Base-by-base conservation (phyloP, 2,329 filamentous ascomycete genomes). In the Talaromyces albobiverticillius region DNA sequence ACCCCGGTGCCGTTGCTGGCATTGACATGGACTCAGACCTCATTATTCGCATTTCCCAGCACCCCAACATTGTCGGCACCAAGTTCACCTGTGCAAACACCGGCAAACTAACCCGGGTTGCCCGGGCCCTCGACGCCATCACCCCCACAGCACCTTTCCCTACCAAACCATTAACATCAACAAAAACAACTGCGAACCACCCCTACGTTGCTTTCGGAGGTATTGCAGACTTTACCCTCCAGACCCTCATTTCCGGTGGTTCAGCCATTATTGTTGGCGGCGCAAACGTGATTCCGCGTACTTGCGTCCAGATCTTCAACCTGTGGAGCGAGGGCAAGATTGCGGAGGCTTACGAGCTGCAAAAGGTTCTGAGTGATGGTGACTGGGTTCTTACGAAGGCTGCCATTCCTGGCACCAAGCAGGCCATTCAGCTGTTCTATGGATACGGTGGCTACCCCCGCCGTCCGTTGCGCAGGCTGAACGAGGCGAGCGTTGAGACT, bases 51-150 rank as follows among this genome's bases (percentile, higher is more conserved):
- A 82, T 95, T 34, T 88, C 87, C 42, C 76, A 85, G 68, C 90
- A 95, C 74, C 84, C 85, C 60, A 95, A 95, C 74, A 90, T 95
- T 65, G 77, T 91, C 59, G 90, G 90, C 59, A 92, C 89, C 53
- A 95, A 95, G 72, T 95, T 95, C 79, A 95, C 90, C 38, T 95
- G 90, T 69, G 90, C 89, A 60, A 94, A 90, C 77, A 94, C 89
- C 1, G 90, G 90, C 60, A 95, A 95, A 76, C 81, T 95, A 60
- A 93, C 90, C 11, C 85, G 90, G 29, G 89, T 95, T 4, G 89
- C 90, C 6, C 73, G 81, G 13, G 89, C 84, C 43, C 84, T 86
- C 46, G 76, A 88, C 62, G 89, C 90, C 54, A 83, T 85, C 70
- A 90, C 86, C 0, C 84, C 87, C 3, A 22, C 61, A 20, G 71